phyloP scores from a whole-genome alignment of 768 basidiomycete genomes.

The Pulveroboletus sp. region DNA sequence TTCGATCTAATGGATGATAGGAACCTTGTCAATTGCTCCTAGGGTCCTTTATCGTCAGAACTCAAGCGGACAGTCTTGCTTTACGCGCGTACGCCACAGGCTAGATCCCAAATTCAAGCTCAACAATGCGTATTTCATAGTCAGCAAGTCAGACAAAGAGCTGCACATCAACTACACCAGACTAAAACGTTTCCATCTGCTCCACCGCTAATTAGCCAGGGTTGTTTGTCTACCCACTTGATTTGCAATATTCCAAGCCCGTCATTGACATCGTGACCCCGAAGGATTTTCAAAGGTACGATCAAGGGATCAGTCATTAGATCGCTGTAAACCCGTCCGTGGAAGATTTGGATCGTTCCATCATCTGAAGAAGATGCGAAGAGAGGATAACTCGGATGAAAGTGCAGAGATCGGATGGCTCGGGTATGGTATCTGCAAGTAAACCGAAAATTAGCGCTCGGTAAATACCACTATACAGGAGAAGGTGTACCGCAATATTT shows the following conservation, averaged over 20 bases:
- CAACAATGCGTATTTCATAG: conserved; percentile 22
- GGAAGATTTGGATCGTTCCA: conserved; percentile 96
- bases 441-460: conserved; percentile 9
- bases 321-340: conserved; percentile 90
- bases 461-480: background rate
- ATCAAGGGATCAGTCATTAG: conserved; percentile 96
- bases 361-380: conserved; percentile 97
- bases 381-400: conserved; percentile 91
- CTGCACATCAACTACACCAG: conserved; percentile 69
- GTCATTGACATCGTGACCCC: conserved; percentile 83
- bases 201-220: conserved; percentile 90
- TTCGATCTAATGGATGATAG: background rate
- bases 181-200: conserved; percentile 86
- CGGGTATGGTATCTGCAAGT: conserved; percentile 78
- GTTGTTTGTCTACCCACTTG: conserved; percentile 83
- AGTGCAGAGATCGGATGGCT: conserved; percentile 88
- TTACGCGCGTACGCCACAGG: conserved; percentile 18
- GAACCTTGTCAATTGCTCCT: conserved; percentile 5
- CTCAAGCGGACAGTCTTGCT: conserved; percentile 8
- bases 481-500: conserved; percentile 70
- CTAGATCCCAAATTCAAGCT: conserved; percentile 16
- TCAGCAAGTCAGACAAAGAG: conserved; percentile 29
- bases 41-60: conserved; percentile 1
- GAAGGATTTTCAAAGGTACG: conserved; percentile 92
- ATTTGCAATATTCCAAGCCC: conserved; percentile 89